Evolutionary conservation across 306 rosid species (phyloP).

Genomic region (Acacia melanoxylon): DNA sequence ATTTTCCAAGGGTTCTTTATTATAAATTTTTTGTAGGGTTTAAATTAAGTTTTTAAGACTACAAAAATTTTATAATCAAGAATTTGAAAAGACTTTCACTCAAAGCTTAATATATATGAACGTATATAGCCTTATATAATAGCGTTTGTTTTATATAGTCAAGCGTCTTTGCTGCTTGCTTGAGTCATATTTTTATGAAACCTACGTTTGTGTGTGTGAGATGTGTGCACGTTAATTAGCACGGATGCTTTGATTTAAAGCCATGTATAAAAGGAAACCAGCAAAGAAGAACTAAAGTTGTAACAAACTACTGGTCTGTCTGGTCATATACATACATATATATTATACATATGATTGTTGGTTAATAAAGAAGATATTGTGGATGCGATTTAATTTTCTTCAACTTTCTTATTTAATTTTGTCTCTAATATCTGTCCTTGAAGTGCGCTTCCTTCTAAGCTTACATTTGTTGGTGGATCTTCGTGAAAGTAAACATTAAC

Average conservation of each 20-base stretch:
- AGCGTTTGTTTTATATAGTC: not conserved
- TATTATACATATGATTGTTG: not conserved
- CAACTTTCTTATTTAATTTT: not conserved
- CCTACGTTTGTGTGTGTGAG: not conserved
- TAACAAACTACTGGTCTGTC: not conserved
- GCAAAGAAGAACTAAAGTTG: not conserved
- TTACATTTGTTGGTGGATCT: not conserved
- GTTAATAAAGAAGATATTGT: not conserved
- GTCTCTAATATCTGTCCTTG: not conserved
- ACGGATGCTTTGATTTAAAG: not conserved
- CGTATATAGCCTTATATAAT: not conserved
- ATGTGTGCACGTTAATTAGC: not conserved
- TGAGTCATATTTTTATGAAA: not conserved
- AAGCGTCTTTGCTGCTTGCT: not conserved
- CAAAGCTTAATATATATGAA: not conserved
- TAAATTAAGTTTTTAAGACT: not conserved
- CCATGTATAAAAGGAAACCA: not conserved
- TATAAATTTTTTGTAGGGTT: not conserved
- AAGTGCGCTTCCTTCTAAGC: not conserved
- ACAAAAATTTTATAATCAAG: not conserved
- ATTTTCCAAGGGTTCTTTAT: not conserved
- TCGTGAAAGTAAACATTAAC: not conserved
- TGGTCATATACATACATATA: too few species aligned
- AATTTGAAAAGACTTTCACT: not conserved
- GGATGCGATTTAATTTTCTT: not conserved